Percentiles rank a stretch among this genome's conserved stretches.
phyloP scores from a whole-genome alignment of 495 filamentous ascomycete species.

The Xylona heveae region DNA sequence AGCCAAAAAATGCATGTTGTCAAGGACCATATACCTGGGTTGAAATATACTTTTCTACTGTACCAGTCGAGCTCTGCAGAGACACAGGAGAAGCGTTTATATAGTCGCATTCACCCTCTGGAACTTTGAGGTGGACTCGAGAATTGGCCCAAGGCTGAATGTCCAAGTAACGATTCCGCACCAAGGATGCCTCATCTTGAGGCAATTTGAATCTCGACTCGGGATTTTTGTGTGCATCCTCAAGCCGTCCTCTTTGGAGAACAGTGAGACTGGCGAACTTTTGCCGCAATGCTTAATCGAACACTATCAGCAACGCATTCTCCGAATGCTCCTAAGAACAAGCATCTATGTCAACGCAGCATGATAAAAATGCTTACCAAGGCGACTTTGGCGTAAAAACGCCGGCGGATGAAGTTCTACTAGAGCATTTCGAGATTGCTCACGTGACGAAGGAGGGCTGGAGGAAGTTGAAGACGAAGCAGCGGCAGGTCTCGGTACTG shows the following conservation, averaged over 20 bases:
- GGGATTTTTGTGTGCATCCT: conserved; percentile 18
- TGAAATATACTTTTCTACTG: conserved; percentile 37
- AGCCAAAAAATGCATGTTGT: conserved; percentile 11
- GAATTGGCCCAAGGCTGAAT: conserved; percentile 73
- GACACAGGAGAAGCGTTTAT: conserved; percentile 89
- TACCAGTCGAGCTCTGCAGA: conserved; percentile 32
- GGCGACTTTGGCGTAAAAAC: no score
- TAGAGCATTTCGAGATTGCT: no score
- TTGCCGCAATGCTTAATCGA: no score
- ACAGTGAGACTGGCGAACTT: no score
- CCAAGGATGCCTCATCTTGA: conserved; percentile 26
- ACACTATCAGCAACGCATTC: no score
- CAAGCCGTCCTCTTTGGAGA: conserved; percentile 34
- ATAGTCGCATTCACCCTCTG: conserved; percentile 64
- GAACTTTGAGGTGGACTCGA: conserved; percentile 65
- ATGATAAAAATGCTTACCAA: no score
- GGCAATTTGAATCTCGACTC: conserved; percentile 29
- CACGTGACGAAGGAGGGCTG: no score
- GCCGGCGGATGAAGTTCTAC: no score
- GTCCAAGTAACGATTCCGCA: conserved; percentile 63
- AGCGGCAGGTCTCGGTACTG: no score
- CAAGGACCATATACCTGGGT: conserved; percentile 33
- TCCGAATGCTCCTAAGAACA: no score
- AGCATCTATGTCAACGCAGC: no score
- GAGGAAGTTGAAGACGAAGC: no score